These are phyloP conservation scores for Teunomyces cretensis DNA, from an alignment of 805 yeast genomes.

Conservation along the genomic window DNA sequence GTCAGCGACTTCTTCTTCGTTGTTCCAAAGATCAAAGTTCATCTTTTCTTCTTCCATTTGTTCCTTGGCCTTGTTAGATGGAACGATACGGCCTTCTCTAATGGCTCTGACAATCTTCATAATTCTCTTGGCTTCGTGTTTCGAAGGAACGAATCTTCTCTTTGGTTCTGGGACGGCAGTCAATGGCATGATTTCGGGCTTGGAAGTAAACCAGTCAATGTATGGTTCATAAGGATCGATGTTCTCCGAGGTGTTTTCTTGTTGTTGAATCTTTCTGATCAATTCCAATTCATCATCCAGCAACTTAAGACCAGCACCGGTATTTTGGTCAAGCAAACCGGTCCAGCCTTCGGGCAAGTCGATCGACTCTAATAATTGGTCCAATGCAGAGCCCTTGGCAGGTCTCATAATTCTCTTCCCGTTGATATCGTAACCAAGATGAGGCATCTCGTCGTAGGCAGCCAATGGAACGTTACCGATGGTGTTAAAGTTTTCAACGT, in stretches of 20 bases:
- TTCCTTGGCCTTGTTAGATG: constrained; percentile 59
- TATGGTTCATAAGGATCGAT: constrained; percentile 91
- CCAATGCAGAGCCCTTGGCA: constrained; percentile 93
- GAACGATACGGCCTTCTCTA: constrained; percentile 90
- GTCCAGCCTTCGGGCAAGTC: constrained; percentile 99
- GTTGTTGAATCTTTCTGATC: constrained; percentile 79
- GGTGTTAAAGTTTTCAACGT: constrained; percentile 75
- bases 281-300: constrained; percentile 86
- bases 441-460: constrained; percentile 97
- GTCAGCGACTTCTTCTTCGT: constrained; percentile 54
- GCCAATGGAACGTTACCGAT: constrained; percentile 91
- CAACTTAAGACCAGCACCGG: constrained; percentile 82
- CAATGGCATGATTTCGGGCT: constrained; percentile 85
- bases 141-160: constrained; percentile 93
- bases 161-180: constrained; percentile 96
- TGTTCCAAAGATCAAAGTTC: constrained; percentile 83
- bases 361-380: constrained; percentile 81
- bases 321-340: constrained; percentile 84
- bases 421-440: constrained; percentile 93
- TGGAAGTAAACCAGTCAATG: constrained; percentile 91
- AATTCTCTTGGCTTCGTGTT: constrained; percentile 92
- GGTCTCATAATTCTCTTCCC: constrained; percentile 99
- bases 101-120: constrained; percentile 97
- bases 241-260: constrained; percentile 77
- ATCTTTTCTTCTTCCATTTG: constrained; percentile 52